Evolutionary conservation across 257 asterid genomes (phyloP), one percentile per base, ranked within the genome.

Genomic region (Paraleonurus japonicus): DNA sequence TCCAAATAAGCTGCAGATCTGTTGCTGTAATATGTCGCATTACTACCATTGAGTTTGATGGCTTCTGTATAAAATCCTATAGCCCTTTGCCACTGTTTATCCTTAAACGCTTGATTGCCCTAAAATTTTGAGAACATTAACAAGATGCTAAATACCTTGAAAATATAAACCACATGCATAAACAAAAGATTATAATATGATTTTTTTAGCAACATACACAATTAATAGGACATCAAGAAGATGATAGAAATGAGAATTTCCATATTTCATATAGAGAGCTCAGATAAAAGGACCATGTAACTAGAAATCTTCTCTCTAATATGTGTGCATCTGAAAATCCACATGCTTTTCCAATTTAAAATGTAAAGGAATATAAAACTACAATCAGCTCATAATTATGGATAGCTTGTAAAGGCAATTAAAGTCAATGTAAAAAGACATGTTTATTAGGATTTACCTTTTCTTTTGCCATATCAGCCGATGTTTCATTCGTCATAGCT

Each of bases 71-170:
- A 95, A 85, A 77, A 89, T 66, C 89, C 96, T 61, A 89, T 74
- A 26, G 99, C 99, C 83, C 84, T 86, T 78, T 75, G 98, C 95
- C 92, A 92, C 65, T 92, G 98, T 66, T 78, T 95, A 33, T 87
- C 96, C 83, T 95, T 92, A 75, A 81, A 95, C 58, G 99, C 97
- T 85, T 89, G 97, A 73, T 95, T 95, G 67, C 99, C 99, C 99
- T 89, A 61, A 39, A 53, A 30, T 5, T 35, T 22, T 30, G 20
- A 59, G 22, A 58, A 24, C 60, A 23, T 20, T 23, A 60, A 51
- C 45, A 57, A 22, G 69, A 72, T 24, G 61, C 39, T 57, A 60
- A 59, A 53, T 67, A 60, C 39, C 20, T 65, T 59, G 1, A 47
- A 54, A 48, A 43, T 11, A 63, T 32, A 54, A 19, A 55, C 10